Conservation (phyloP, 495 filamentous ascomycete species). For the Trichoderma orchidacearum region DNA sequence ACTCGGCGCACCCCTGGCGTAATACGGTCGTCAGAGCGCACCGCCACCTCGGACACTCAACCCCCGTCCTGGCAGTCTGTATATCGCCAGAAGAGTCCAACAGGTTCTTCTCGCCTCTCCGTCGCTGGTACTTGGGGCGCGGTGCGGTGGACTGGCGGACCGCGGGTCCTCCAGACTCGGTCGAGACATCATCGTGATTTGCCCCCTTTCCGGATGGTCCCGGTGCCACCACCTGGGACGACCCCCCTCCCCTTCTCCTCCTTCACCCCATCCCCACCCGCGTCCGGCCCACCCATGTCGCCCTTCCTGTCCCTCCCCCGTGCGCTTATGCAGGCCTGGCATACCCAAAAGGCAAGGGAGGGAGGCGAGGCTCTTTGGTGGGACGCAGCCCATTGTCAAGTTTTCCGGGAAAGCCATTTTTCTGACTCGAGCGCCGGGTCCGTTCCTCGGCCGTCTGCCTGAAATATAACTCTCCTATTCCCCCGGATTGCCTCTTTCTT, state of each 20-base stretch:
- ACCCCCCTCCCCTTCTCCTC: too few species aligned
- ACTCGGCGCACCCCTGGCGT: too few species aligned
- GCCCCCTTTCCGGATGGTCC: neutral
- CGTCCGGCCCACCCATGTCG: too few species aligned
- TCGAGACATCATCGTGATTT: neutral
- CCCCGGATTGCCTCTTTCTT: neutral
- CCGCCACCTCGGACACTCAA: too few species aligned
- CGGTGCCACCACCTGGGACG: neutral
- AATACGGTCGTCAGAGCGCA: too few species aligned
- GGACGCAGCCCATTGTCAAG: neutral
- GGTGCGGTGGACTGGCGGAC: neutral
- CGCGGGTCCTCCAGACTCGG: neutral
- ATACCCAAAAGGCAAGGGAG: neutral
- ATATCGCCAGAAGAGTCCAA: too few species aligned
- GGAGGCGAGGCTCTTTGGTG: neutral
- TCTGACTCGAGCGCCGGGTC: neutral
- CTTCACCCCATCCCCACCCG: too few species aligned
- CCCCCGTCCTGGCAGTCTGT: too few species aligned
- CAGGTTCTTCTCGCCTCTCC: neutral
- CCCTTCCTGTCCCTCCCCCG: too few species aligned
- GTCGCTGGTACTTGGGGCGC: neutral
- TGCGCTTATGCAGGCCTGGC: neutral
- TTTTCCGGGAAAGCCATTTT: too few species aligned
- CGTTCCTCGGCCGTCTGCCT: neutral
- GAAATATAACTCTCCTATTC: neutral